Evolutionary conservation across 2,329 filamentous ascomycete species (phyloP).

Genomic region (Ilyonectria mors-panacis): DNA sequence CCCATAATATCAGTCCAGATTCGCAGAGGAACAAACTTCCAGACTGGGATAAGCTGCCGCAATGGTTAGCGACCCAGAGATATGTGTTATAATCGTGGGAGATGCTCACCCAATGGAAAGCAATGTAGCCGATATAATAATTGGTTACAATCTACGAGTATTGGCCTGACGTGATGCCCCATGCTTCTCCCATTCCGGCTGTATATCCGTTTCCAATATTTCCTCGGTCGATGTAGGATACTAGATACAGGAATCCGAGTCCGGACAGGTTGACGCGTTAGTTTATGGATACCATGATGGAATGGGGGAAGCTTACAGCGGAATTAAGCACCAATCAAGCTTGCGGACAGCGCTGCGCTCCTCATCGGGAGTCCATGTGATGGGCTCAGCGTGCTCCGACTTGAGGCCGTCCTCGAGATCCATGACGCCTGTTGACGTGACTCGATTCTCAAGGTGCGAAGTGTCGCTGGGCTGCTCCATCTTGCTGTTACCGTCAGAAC

Average conservation of each 20-base stretch:
- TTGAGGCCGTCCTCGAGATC: constrained; percentile 4
- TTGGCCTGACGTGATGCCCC: constrained; percentile 19
- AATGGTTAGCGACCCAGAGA: background rate
- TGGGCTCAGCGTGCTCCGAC: background rate
- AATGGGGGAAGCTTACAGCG: background rate
- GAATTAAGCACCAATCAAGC: constrained; percentile 9
- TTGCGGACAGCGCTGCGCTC: constrained; percentile 3
- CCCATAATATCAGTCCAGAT: constrained; percentile 35
- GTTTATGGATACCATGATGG: background rate
- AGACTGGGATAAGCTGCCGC: constrained; percentile 31
- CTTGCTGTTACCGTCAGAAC: no score
- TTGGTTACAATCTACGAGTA: constrained; percentile 17
- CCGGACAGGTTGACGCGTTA: background rate
- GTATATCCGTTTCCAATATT: constrained; percentile 30
- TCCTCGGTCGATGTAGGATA: constrained; percentile 26
- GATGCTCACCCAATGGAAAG: constrained; percentile 12
- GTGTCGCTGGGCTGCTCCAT: no score
- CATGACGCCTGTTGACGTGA: background rate
- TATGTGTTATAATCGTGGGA: no score
- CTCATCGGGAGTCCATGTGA: constrained; percentile 11
- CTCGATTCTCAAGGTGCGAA: constrained; percentile 9
- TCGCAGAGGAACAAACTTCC: constrained; percentile 38
- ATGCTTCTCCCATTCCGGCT: constrained; percentile 17
- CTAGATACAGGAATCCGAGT: constrained; percentile 22
- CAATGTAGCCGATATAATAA: constrained; percentile 17